Evolutionary conservation across 2,329 filamentous ascomycete species (phyloP), one percentile per base, ranked within the genome.

Genomic region (Sporothrix protearum): DNA sequence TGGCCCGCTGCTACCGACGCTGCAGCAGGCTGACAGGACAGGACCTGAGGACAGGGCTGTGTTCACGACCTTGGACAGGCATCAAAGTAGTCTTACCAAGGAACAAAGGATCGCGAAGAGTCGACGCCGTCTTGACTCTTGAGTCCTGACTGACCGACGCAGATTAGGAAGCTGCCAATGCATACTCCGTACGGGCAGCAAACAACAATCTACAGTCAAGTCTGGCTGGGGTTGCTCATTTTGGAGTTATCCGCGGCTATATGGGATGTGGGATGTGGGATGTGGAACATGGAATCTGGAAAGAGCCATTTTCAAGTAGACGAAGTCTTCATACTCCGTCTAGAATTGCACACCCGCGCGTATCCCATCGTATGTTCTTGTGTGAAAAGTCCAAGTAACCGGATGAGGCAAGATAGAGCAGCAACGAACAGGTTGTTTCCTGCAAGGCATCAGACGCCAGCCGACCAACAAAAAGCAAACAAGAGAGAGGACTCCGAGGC

Each of bases 11-110:
- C 51, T 19, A 59, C 25, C n/a, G n/a, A n/a, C n/a, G 25, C 28
- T 59, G 55, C 55, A 63, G 33, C 57, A 63, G 57, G 57, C 57
- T 63, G 57, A 63, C 57, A 63, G 57, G 4, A 47, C 42, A 47
- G 14, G 57, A 33, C 57, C n/a, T n/a, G n/a, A 63, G 57, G 4
- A 47, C 42, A 47, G 14, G 57, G 57, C 57, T 63, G 57, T 63
- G 57, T n/a, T 61, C 42, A 47, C 16, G 42, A 47, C 42, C 36
- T 10, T 12, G 39, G 9, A 14, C 3, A 19, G 42, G 42, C 2
- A 47, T 47, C 42, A 16, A 19, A 14, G 10, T 42, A 39, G 8
- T 36, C 33, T 36, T 36, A 36, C 8, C 33, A 8, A 9, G 16
- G 33, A 30, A 25, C 55, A 39, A 16, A 53, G 19, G n/a, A 47